Evolutionary conservation across 352 stramenopile species (phyloP).

Genomic region (Phytophthora nicotianae): DNA sequence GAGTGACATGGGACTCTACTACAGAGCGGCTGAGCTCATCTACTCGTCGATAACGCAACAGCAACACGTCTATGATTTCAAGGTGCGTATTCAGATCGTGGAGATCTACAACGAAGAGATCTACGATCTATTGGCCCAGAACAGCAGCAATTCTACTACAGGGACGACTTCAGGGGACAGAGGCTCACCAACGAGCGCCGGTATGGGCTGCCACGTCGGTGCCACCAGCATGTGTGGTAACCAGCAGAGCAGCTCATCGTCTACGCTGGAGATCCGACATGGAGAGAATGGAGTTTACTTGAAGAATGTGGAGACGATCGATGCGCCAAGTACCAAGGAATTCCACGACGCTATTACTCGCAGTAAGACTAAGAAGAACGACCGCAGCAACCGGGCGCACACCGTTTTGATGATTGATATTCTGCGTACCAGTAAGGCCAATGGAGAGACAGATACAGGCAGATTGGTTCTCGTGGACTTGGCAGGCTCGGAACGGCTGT

Average conservation of each 20-base stretch:
- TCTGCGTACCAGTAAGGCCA: conserved; percentile 48
- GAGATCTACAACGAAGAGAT: conserved; percentile 91
- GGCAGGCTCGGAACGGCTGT: conserved; percentile 74
- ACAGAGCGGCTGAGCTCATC: conserved; percentile 50
- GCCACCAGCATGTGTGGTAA: conserved; percentile 43
- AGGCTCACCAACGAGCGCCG: conserved; percentile 36
- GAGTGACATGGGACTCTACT: conserved; percentile 47
- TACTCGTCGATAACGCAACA: conserved; percentile 48
- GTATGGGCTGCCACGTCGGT: conserved; percentile 54
- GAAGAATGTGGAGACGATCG: conserved; percentile 62
- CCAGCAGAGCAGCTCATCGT: conserved; percentile 9
- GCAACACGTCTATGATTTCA: conserved; percentile 52
- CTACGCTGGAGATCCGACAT: conserved; percentile 75
- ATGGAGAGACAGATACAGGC: conserved; percentile 44
- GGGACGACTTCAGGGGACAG: conserved; percentile 14
- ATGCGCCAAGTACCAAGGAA: conserved; percentile 38
- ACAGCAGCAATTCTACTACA: neutral
- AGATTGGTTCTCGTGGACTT: conserved; percentile 79
- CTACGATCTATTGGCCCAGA: conserved; percentile 62
- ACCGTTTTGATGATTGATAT: conserved; percentile 68
- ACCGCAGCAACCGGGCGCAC: conserved; percentile 64
- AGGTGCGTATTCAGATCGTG: conserved; percentile 65
- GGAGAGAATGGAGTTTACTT: conserved; percentile 72
- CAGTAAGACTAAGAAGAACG: conserved; percentile 38
- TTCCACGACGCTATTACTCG: conserved; percentile 44